phyloP scores from a whole-genome alignment of 129 eudicot species.

The Chrysanthemum seticuspe region DNA sequence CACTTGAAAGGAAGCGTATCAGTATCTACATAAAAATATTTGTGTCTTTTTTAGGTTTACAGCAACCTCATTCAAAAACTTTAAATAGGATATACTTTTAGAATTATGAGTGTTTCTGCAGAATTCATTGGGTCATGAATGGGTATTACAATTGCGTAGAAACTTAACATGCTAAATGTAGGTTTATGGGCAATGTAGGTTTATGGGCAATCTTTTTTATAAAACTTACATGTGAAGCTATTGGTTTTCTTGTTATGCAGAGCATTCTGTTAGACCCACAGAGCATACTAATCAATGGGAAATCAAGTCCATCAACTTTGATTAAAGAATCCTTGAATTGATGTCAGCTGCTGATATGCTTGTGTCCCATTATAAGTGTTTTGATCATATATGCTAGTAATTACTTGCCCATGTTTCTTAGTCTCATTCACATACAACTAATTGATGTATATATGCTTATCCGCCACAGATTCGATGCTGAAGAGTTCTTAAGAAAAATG shows the following conservation, averaged over 20 bases:
- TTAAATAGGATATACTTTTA: no score
- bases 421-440: background rate
- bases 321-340: background rate
- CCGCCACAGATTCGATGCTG: slow-evolving; percentile 41
- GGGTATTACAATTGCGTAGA: no score
- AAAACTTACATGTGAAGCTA: no score
- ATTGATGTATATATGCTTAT: background rate
- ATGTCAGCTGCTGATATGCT: background rate
- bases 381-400: slow-evolving; percentile 13
- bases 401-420: background rate
- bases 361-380: background rate
- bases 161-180: no score
- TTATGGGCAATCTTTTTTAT: no score
- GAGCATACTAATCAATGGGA: background rate
- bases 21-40: no score
- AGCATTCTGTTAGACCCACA: background rate
- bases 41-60: no score
- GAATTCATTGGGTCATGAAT: no score
- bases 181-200: no score
- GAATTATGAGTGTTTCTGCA: no score
- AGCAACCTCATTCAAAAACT: no score
- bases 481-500: slow-evolving; percentile 37
- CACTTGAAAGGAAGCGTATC: background rate
- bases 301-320: background rate
- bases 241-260: background rate